Evolutionary conservation across 371 early-diverging fungal species (phyloP), one percentile per base, ranked within the genome.

Genomic region (Aphelidium insulamus): DNA sequence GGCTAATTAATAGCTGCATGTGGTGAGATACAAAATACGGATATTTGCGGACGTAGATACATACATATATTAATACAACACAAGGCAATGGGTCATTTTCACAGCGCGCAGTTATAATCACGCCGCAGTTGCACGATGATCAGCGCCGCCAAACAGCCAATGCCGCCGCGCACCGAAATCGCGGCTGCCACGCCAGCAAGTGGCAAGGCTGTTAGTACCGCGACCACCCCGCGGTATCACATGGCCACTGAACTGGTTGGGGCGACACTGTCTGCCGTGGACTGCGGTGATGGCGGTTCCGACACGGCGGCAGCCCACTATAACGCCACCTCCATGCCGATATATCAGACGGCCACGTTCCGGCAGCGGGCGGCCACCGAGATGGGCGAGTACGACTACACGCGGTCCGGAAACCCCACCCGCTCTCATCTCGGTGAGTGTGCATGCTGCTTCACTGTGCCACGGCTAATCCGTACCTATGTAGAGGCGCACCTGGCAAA

Each of bases 271-370:
- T n/a, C n/a, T n/a, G n/a, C n/a, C 21, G 67, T 85, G 25, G 76
- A 77, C 47, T 65, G 62, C 45, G 53, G 64, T 34, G 66, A 72
- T 40, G 57, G 50, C 27, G 38, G 32, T 20, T 50, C 55, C 14
- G 41, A 45, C 21, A 18, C 36, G 19, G 52, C 49, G 23, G 57
- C 54, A 36, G 90, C 90, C 57, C 75, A 68, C 31, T 87, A 92
- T 61, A 69, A 80, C 48, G 73, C 91, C 14, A 62, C 83, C 20
- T 81, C 84, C 5, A 73, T 84, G 18, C 94, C 94, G 21, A 83
- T 92, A 41, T 90, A 90, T 61, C 88, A 88, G 47, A 78, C 88
- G 0, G 94, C 94, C 9, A 92, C 94, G 1, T 92, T 92, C 56
- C 88, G 83, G 54, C 90, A 88, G 52, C 46, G 48, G 14, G 52